Evolutionary conservation across 2,329 filamentous ascomycete species (phyloP), one percentile per base, ranked within the genome.

Genomic region (Hypoxylon sp.): DNA sequence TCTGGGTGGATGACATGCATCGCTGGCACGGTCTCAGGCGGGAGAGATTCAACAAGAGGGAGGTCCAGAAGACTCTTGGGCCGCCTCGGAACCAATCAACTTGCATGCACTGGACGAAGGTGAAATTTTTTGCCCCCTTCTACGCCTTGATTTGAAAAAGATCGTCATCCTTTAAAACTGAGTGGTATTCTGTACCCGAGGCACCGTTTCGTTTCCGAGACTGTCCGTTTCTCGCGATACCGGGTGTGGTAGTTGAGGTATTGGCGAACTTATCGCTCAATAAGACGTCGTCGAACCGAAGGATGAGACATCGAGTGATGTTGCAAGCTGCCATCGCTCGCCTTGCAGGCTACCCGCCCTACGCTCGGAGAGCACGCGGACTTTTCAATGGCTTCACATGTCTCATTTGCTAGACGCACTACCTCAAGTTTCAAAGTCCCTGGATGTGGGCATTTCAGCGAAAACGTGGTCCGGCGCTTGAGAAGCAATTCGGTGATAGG

Each of bases 21-120:
- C 46, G 57, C 44, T 71, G 64, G 64, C 61, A 64, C 40, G 14
- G 53, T 51, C 56, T 27, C 30, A 60, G 51, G 51, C 57, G 54
- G 60, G 53, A 64, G 56, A 69, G 50, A 48, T 66, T 71, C 62
- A 48, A 46, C 35, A 63, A 61, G 40, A 65, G 46, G 59, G 65
- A 71, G 62, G 69, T 70, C 69, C 58, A 72, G 64, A 72, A 67
- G 59, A 31, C 42, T 61, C 54, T 55, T 61, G 56, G 61, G 53
- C n/a, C 25, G 33, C 46, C 56, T 50, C 56, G 35, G 42, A 72
- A 68, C 69, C 70, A 71, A 75, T 71, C 64, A 64, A 64, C 60
- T 53, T 70, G 71, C 71, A 75, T 74, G 63, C 54, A 72, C 70
- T 59, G 59, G 27, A 61, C 30, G 44, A 62, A 63, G 44, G 37